Base-by-base conservation (phyloP, 176 grass and related monocot species). In the Bromus sterilis region DNA sequence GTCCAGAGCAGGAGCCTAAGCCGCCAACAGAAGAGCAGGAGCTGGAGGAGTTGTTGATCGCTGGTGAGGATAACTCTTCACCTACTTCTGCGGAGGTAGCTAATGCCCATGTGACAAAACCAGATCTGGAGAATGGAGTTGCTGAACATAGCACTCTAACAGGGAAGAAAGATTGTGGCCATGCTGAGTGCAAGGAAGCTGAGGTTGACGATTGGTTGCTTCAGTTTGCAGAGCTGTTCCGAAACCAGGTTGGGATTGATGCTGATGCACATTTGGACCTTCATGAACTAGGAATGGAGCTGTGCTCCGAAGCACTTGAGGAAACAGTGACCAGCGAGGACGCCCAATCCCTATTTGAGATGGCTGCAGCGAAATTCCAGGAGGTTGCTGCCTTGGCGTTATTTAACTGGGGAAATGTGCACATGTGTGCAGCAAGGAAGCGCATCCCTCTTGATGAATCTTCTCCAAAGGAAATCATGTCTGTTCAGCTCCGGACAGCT, bases 381-480 rank as follows among this genome's bases (percentile, higher is more conserved):
- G 96, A 98, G 82, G 96, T 98, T 26, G 90, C 93, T 1, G 93
- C 93, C 6, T 78, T 98, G 71, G 90, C 96, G 14, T 87, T 98
- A 66, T 98, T 98, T 82, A 95, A 98, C 21, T 98, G 96, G 96
- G 96, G 96, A 66, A 98, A 98, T 86, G 96, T 98, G 34, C 88
- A 98, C 68, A 98, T 98, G 96, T 98, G 96, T 48, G 90, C 93
- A 83, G 96, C 96, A 57, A 86, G 96, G 72, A 98, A 98, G 72
- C 89, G 84, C 80, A 98, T 98, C 23, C 93, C 96, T 75, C 88
- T 98, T 14, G 96, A 98, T 26, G 96, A 93, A 86, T 89, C 91
- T 77, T 78, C 93, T 84, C 72, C 96, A 15, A 88, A 94, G 80
- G 87, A 93, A 75, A 85, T 85, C 67, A 82, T 95, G 86, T 57